Evolutionary conservation across 176 grass and related monocot genomes (phyloP), one percentile per base, ranked within the genome.

Genomic region (Oryza glumipatula): DNA sequence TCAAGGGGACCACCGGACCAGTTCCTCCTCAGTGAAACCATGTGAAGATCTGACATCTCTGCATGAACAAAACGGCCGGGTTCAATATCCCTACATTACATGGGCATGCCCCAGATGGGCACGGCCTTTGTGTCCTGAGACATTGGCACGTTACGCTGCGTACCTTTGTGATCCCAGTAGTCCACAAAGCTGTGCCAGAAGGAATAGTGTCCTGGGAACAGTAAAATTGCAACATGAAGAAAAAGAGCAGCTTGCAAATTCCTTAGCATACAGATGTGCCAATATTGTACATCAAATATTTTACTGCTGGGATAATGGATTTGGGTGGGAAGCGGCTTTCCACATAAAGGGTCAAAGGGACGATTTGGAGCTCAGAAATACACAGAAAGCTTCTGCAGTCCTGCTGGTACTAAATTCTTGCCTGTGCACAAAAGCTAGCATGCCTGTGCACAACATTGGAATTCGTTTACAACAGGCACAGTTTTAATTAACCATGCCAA

Each of bases 1-100:
- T 76, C 46, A 22, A 84, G 11, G 21, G 77, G 73, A 78, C 88
- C 79, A 9, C 56, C 10, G 10, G 33, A 89, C 19, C 88, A 39
- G 71, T 71, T 83, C 48, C 17, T 36, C 52, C 48, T 70, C 73
- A 47, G 67, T 78, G 79, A 73, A 86, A 79, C 88, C 88, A 83
- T 79, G 84, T 86, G 79, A 48, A 60, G 23, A 11, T 9, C 83
- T 90, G 88, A 32, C 84, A 47, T 60, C 15, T 74, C 79, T 26
- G 67, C 36, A 36, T 7, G 11, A 67, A 82, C 78, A 46, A 48
- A 67, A 26, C 4, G 36, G 66, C 33, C 70, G 49, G 17, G 23
- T 33, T 77, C 73, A 85, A 66, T 54, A 71, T 86, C 60, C 74
- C 22, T 46, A 61, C 35, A 17, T 58, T 41, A 41, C 39, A 41